phyloP scores from a whole-genome alignment of 2,329 filamentous ascomycete genomes.

The Tothia fuscella region DNA sequence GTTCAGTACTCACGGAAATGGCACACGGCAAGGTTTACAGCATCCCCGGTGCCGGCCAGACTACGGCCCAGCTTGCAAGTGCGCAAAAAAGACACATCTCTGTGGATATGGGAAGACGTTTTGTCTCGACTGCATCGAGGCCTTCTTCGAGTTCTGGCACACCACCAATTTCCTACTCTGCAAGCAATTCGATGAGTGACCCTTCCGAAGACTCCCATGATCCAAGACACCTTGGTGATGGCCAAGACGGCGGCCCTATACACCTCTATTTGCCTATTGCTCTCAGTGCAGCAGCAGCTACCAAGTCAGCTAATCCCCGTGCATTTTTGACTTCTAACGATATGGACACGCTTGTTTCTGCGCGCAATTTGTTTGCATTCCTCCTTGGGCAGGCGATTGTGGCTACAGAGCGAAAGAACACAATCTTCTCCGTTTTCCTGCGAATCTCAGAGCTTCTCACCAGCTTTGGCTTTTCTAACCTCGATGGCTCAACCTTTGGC shows the following conservation, averaged over 20 bases:
- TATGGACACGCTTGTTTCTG: conserved; percentile 44
- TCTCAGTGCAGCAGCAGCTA: conserved; percentile 28
- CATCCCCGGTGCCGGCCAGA: conserved; percentile 3
- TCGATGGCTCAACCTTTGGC: conserved; percentile 52
- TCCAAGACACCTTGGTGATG: conserved; percentile 36
- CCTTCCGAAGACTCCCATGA: conserved; percentile 37
- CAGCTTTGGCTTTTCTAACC: conserved; percentile 47
- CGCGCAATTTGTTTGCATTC: conserved; percentile 54
- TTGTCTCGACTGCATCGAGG: conserved; percentile 13
- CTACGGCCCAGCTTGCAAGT: not conserved
- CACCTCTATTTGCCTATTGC: conserved; percentile 49
- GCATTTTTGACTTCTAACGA: conserved; percentile 33
- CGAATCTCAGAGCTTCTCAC: conserved; percentile 45
- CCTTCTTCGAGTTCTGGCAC: conserved; percentile 16
- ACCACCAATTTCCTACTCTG: conserved; percentile 23
- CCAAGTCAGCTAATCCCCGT: too few species aligned
- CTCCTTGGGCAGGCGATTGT: conserved; percentile 49
- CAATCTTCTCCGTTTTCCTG: conserved; percentile 49
- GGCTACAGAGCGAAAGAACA: conserved; percentile 41
- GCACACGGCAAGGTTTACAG: conserved; percentile 33
- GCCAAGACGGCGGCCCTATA: conserved; percentile 31
- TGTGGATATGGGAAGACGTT: not conserved
- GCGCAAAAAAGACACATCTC: conserved; percentile 1
- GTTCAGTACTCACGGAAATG: conserved; percentile 41
- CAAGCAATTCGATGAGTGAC: conserved; percentile 22